Evolutionary conservation across 163 green algal genomes (phyloP).

Genomic region (Chloromonas sp.): DNA sequence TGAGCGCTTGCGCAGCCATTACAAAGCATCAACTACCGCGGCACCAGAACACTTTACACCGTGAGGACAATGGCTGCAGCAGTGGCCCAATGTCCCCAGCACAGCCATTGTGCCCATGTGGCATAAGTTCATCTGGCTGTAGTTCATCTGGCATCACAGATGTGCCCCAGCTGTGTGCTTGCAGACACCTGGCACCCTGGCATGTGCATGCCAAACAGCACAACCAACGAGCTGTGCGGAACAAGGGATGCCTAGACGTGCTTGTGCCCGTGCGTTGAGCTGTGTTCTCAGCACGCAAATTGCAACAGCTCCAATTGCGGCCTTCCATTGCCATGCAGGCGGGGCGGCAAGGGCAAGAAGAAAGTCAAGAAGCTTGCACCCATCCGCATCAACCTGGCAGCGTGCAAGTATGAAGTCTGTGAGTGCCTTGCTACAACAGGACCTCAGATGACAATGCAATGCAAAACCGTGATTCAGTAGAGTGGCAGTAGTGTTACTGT

Average conservation of each 20-base stretch:
- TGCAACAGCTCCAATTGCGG: no score
- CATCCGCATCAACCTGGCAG: constrained; percentile 50
- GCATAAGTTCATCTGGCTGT: not conserved
- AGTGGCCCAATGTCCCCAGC: not conserved
- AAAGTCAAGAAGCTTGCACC: constrained; percentile 31
- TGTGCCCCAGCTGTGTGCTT: no score
- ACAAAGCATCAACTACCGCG: no score
- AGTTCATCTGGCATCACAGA: not conserved
- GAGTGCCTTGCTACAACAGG: constrained; percentile 10
- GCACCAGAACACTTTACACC: not conserved
- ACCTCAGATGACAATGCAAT: not conserved
- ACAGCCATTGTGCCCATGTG: not conserved
- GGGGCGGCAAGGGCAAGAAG: constrained; percentile 18
- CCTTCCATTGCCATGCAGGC: not conserved
- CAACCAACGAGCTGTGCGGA: no score
- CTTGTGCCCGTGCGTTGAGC: no score
- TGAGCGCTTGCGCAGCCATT: not conserved
- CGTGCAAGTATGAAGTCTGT: constrained; percentile 63
- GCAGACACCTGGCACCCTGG: no score
- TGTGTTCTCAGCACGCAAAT: no score
- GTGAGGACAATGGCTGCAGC: not conserved
- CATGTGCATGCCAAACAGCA: no score
- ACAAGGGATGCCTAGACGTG: no score
- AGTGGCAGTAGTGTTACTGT: not conserved
- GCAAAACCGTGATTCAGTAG: not conserved